A percentile compares a stretch with the other conserved stretches of the same genome.
Evolutionary conservation across 768 basidiomycete genomes (phyloP).

Genomic region (Boletellus ananiceps): DNA sequence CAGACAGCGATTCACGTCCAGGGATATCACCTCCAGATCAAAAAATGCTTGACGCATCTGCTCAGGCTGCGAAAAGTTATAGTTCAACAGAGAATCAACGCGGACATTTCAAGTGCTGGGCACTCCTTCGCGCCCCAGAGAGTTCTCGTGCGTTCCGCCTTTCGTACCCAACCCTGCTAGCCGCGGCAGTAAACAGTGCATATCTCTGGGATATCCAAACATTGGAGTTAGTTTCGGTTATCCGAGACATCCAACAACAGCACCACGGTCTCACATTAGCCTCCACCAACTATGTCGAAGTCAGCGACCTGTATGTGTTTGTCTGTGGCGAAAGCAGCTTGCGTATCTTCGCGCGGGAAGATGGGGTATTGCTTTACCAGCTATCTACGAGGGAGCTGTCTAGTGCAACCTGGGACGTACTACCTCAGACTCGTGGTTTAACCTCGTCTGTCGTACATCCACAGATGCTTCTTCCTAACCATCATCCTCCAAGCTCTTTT

Average conservation of each 20-base stretch:
- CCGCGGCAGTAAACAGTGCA: slow-evolving; percentile 40
- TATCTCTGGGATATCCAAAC: slow-evolving; percentile 63
- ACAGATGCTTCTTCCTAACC: slow-evolving; percentile 16
- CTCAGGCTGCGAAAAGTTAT: slow-evolving; percentile 16
- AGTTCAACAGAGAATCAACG: slow-evolving; percentile 15
- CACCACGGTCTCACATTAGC: slow-evolving; percentile 26
- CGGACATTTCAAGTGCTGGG: slow-evolving; percentile 63
- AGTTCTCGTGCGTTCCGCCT: slow-evolving; percentile 55
- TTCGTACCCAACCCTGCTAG: slow-evolving; percentile 61
- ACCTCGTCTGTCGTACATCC: slow-evolving; percentile 15
- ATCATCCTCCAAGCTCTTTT: slow-evolving; percentile 1
- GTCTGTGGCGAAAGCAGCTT: slow-evolving; percentile 48
- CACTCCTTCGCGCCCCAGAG: slow-evolving; percentile 46
- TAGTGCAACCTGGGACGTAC: slow-evolving; percentile 35
- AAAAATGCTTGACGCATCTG: slow-evolving; percentile 22
- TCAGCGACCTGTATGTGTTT: slow-evolving; percentile 54
- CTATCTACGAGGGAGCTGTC: slow-evolving; percentile 35
- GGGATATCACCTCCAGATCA: slow-evolving; percentile 33
- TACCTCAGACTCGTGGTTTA: slow-evolving; percentile 9
- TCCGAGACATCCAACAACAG: slow-evolving; percentile 19
- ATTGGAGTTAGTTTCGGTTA: slow-evolving; percentile 42
- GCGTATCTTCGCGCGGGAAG: slow-evolving; percentile 50
- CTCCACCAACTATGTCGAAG: slow-evolving; percentile 59
- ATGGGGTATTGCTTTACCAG: slow-evolving; percentile 42
- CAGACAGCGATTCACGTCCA: slow-evolving; percentile 20